Base-by-base conservation (phyloP, 2,329 filamentous ascomycete species). In the Emericellopsis atlantica region DNA sequence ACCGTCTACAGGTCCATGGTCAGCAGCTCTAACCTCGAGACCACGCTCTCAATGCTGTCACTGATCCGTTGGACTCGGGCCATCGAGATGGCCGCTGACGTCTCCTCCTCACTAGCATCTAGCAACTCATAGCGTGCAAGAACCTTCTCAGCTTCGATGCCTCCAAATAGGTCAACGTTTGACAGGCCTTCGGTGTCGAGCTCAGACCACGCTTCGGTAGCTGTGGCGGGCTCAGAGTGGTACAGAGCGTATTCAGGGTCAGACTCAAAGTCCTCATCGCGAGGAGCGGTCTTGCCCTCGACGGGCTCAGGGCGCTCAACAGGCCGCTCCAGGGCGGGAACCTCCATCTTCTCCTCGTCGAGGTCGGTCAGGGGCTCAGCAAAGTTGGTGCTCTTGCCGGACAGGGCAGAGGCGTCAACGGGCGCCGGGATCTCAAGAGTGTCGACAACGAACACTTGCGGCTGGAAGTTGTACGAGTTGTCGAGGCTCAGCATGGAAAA, bases 361-460 rank as follows among this genome's bases (percentile, higher is more conserved):
- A 58, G 57, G 5, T 61, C 54, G 32, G 36, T 32, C 15, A 66
- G 62, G n/a, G 54, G 51, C 52, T 60, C 67, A 8, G 73, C 63
- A 40, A 74, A 66, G 56, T 69, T 71, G 33, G 71, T 73, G 0
- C 70, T 62, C 70, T 92, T 92, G 52, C 83, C 84, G 5, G 80
- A 80, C n/a, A 92, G 67, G 21, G 72, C 55, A 21, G 74, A 68
- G 6, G 74, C 62, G 54, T 81, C 67, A 48, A 89, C 70, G 21
- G 63, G 53, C 36, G 67, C 60, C 5, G 81, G 80, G 22, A 81
- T 66, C 49, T 81, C 73, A 2, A 81, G 80, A 2, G 84, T 72
- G 47, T 84, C 77, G n/a, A 89, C 76, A 39, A 85, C 75, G 52
- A 84, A 93, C 38, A 84, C 79, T 55, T 79, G 78, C 21, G 80